Conservation (phyloP, 495 filamentous ascomycete species). For the Lindgomyces ingoldianus region DNA sequence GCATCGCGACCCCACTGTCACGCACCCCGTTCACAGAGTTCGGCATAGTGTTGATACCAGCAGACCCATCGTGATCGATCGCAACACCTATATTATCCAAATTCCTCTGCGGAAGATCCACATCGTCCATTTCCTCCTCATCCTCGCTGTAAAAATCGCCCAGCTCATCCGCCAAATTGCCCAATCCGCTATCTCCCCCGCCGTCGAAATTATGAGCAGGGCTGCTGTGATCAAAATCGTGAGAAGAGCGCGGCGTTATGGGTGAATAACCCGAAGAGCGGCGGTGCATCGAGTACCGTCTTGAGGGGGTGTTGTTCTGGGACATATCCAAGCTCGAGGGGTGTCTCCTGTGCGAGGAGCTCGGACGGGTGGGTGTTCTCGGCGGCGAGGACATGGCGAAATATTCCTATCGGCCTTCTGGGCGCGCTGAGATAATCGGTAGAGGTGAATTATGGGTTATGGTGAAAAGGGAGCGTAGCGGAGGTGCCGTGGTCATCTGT, state of each 20-base stretch:
- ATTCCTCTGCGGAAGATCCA: constrained; percentile 22
- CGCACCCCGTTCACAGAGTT: constrained; percentile 17
- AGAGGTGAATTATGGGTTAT: not conserved
- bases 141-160: constrained; percentile 61
- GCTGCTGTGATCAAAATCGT: constrained; percentile 38
- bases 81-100: constrained; percentile 19
- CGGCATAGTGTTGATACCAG: not conserved
- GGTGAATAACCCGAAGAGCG: constrained; percentile 53
- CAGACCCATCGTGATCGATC: constrained; percentile 38
- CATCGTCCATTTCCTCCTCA: constrained; percentile 45
- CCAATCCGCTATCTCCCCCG: constrained; percentile 52
- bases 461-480: not conserved
- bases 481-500: constrained; percentile 21
- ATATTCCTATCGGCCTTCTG: not conserved
- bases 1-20: constrained; percentile 34
- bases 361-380: constrained; percentile 61
- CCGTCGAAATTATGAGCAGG: constrained; percentile 48
- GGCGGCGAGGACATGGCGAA: constrained; percentile 60
- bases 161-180: constrained; percentile 81
- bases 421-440: not conserved
- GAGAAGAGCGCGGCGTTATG: constrained; percentile 57
- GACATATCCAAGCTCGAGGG: constrained; percentile 63
- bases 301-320: constrained; percentile 48
- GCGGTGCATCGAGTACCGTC: constrained; percentile 49
- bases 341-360: constrained; percentile 47